Conservation (phyloP, 495 filamentous ascomycete genomes). For the Monascus purpureus region DNA sequence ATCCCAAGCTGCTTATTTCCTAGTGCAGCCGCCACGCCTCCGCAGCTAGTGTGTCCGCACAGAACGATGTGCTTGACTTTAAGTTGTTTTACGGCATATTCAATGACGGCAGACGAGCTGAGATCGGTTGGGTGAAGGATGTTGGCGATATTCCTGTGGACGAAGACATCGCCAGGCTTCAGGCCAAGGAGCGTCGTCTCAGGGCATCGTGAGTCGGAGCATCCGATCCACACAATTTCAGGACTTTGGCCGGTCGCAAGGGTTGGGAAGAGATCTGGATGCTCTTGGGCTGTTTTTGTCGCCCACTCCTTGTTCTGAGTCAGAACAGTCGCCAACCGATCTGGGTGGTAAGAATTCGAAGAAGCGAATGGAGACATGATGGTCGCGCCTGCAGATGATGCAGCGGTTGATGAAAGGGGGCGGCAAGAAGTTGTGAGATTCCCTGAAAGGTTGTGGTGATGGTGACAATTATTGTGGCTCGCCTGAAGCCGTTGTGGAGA, state of each 20-base stretch:
- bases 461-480: too few relatives aligned
- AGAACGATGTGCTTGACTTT: constrained; percentile 71
- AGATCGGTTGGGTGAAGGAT: constrained; percentile 62
- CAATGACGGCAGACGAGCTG: constrained; percentile 56
- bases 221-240: constrained; percentile 71
- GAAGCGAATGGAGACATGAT: too few relatives aligned
- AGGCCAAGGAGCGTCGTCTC: constrained; percentile 71
- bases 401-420: too few relatives aligned
- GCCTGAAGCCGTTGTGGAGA: too few relatives aligned
- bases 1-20: constrained; percentile 49
- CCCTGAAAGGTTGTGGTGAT: too few relatives aligned
- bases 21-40: constrained; percentile 57
- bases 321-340: constrained; percentile 20
- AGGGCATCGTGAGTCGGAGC: constrained; percentile 69
- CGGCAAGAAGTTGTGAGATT: too few relatives aligned
- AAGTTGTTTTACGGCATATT: constrained; percentile 60
- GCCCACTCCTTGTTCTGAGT: constrained; percentile 56
- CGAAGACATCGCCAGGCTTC: constrained; percentile 76
- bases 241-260: constrained; percentile 57
- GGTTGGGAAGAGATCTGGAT: constrained; percentile 60
- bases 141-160: constrained; percentile 89
- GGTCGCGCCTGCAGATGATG: too few relatives aligned
- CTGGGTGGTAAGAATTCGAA: too few relatives aligned
- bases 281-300: constrained; percentile 44
- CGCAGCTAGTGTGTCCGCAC: constrained; percentile 71